These are phyloP conservation scores for Cercospora citrullina DNA, from an alignment of 2,329 filamentous ascomycete species.

Conservation along the genomic window DNA sequence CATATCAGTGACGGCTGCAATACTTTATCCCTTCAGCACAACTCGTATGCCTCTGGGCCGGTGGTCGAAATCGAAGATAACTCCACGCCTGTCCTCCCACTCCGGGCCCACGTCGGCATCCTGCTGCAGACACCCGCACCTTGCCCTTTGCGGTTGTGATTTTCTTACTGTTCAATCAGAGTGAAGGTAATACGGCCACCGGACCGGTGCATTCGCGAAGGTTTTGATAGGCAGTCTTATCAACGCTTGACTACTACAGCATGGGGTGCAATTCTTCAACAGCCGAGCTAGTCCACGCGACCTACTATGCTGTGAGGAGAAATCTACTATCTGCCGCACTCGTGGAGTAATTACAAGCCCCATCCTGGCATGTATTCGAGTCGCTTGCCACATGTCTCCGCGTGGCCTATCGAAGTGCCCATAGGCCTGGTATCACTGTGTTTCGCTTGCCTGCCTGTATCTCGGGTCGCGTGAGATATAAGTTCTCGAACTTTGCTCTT, in stretches of 20 bases:
- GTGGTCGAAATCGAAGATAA: not conserved
- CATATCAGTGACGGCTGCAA: not conserved
- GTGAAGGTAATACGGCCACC: constrained; percentile 3
- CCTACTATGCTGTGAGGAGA: not conserved
- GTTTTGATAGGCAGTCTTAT: constrained; percentile 7
- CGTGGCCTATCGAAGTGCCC: constrained; percentile 3
- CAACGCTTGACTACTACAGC: not conserved
- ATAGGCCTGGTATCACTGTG: not conserved
- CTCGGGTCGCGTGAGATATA: not conserved
- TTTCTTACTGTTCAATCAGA: not conserved
- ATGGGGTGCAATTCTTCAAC: not conserved
- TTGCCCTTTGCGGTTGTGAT: not conserved
- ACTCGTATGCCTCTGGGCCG: constrained; percentile 2
- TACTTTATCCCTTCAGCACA: not conserved
- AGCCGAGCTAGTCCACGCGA: not conserved
- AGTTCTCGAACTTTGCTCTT: not conserved
- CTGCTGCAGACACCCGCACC: not conserved
- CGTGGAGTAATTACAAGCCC: not conserved
- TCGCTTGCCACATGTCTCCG: not conserved
- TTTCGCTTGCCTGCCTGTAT: not conserved
- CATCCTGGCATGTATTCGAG: not conserved
- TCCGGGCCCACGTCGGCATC: not conserved
- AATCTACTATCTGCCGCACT: not conserved
- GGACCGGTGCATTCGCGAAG: constrained; percentile 1
- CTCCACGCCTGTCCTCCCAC: not conserved